Percentiles rank a stretch among this genome's conserved stretches.
Evolutionary conservation across 139 green algal species (phyloP).

Genomic region (Picochlorum sp.): DNA sequence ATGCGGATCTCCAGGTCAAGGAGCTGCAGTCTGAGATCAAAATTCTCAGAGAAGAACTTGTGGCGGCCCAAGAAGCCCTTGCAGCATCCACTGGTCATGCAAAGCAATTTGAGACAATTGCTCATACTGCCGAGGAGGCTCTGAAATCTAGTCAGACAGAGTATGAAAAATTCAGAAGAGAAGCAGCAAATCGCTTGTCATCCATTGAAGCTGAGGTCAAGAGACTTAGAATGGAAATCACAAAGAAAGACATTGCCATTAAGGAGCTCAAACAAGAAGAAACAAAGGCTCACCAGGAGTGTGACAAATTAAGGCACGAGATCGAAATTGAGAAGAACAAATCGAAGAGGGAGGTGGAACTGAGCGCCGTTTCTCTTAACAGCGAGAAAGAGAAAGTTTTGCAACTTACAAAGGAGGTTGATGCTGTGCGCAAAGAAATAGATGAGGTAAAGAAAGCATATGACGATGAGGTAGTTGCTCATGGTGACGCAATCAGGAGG

Average conservation of each 20-base stretch:
- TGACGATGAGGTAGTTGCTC: slow-evolving; percentile 35
- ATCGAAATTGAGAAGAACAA: slow-evolving; percentile 7
- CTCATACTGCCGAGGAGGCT: slow-evolving; percentile 39
- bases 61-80: slow-evolving; percentile 39
- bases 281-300: slow-evolving; percentile 1
- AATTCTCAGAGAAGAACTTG: slow-evolving; percentile 40
- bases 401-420: slow-evolving; percentile 3
- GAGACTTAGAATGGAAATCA: slow-evolving; percentile 9
- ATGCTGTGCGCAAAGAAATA: slow-evolving; percentile 10
- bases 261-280: slow-evolving; percentile 21
- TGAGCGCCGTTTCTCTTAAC: neutral
- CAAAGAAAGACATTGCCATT: slow-evolving; percentile 15
- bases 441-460: slow-evolving; percentile 26
- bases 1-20: slow-evolving; percentile 9
- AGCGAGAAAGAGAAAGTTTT: neutral
- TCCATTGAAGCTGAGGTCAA: slow-evolving; percentile 15
- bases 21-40: slow-evolving; percentile 31
- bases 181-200: slow-evolving; percentile 20
- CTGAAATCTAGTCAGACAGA: slow-evolving; percentile 28
- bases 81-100: slow-evolving; percentile 39
- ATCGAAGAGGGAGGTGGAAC: neutral
- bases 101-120: slow-evolving; percentile 48
- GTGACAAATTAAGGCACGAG: neutral
- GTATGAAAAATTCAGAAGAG: slow-evolving; percentile 31
- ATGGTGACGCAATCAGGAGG: slow-evolving; percentile 30